Base-by-base conservation (phyloP, 495 filamentous ascomycete species). In the Penicillium nucicola region DNA sequence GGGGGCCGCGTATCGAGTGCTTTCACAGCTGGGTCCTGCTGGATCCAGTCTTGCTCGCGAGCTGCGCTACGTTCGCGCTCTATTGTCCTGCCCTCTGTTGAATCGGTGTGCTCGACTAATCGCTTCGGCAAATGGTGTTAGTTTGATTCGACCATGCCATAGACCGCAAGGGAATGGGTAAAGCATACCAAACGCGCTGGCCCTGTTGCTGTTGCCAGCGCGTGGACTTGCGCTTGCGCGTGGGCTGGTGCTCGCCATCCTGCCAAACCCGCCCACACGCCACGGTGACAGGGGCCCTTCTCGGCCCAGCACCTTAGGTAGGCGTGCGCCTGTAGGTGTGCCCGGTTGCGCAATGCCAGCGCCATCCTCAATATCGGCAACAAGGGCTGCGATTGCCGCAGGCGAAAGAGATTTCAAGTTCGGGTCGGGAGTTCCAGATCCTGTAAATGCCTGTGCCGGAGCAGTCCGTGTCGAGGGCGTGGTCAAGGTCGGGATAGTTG, bases 91-190 rank as follows among this genome's bases (percentile, higher is more conserved):
- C 74, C 74, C 63, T 77, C 74, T 4, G 63, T 66, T 37, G 74
- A 77, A 56, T 49, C 48, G 34, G 67, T 68, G 41, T 74, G 76
- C 60, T 81, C 84, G 62, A 87, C 86, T 89, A 85, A 66, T 65
- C 77, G 82, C 82, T 88, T 76, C 57, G 62, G 47, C 40, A 74
- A 72, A 79, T 70, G 48, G 32, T 42, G 62, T 86, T 76, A 86
- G 81, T 65, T 57, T 42, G 31, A 42, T 48, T 23, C 14, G 11
- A 12, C 1, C 8, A 39, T 34, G 15, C n/a, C 32, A 32, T 25
- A 55, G n/a, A 40, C 39, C 13, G 32, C 6, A 28, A 45, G 41
- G 3, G 32, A 32, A 42, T 8, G 41, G n/a, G 31, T 44, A 28
- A 37, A 30, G 39, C 56, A 55, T 68, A 77, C 72, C 66, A 73